Base-by-base conservation (phyloP, 1,284 basidiomycete genomes). In the Cutaneotrichosporon cavernicola region DNA sequence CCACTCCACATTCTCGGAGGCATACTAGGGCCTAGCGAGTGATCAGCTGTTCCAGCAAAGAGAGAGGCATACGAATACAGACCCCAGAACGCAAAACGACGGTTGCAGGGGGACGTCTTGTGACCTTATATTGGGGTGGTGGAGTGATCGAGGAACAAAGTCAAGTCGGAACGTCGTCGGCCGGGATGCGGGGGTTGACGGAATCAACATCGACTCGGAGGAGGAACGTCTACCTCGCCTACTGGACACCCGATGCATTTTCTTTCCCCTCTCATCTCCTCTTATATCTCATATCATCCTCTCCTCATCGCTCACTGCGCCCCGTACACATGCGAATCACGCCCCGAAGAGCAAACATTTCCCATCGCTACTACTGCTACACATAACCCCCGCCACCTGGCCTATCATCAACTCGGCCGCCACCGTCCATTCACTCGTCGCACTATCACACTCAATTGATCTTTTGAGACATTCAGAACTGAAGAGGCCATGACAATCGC, bases 401-500 rank as follows among this genome's bases (percentile, higher is more conserved):
- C 7, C 18, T 14, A 14, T 14, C 43, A n/a, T 4, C 18, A 16
- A 18, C 3, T 46, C 18, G 18, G 43, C 43, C 43, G 18, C 43
- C 16, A 18, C 16, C 43, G 14, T 18, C 14, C 18, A 46, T 46
- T 46, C 16, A 21, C 43, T 7, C 43, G 11, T 18, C 18, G 16
- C 40, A 43, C 10, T 43, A 6, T 6, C 14, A 2, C 40, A 43
- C 11, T 43, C 40, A 18, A 6, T 6, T 16, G 36, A 36, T 10
- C 38, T 16, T 40, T 16, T 40, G 3, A 26, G 26, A 26, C 26
- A 36, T 9, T 18, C 16, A 46, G 43, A 18, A n/a, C 18, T n/a
- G 43, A 43, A 43, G 7, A 57, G 21, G 30, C 32, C 32, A 65
- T 65, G 64, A 65, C 64, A 5, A 65, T 65, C 47, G 36, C 61